phyloP scores from a whole-genome alignment of 768 basidiomycete species.

The Pulveroboletus sp. region DNA sequence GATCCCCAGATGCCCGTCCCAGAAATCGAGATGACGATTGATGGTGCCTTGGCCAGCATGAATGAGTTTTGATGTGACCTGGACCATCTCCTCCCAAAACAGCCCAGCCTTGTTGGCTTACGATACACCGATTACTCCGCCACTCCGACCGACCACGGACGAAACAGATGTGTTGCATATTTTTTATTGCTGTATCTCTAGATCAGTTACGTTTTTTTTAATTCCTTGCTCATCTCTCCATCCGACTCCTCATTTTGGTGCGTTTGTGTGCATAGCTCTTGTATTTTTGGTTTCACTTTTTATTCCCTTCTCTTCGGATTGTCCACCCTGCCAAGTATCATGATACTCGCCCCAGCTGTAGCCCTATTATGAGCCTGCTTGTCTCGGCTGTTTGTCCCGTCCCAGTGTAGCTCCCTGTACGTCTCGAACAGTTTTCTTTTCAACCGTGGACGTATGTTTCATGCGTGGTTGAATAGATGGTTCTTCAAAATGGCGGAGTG shows the following conservation, averaged over 20 bases:
- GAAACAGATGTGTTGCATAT: not conserved
- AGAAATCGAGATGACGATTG: conserved; percentile 17
- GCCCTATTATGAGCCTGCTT: not conserved
- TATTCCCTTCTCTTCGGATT: not conserved
- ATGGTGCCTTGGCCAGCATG: conserved; percentile 7
- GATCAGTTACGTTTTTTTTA: not conserved
- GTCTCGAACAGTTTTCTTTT: not conserved
- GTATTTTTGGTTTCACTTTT: not conserved
- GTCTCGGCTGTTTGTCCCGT: not conserved
- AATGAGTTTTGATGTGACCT: conserved; percentile 6
- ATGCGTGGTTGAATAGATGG: too few species aligned
- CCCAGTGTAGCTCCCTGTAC: not conserved
- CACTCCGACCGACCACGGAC: not conserved
- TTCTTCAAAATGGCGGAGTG: too few species aligned
- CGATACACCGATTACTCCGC: not conserved
- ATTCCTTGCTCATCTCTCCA: not conserved
- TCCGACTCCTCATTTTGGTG: not conserved
- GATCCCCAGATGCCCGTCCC: conserved; percentile 1
- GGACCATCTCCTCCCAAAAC: not conserved
- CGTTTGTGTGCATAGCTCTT: not conserved
- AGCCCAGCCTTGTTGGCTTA: not conserved
- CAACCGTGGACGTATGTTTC: too few species aligned
- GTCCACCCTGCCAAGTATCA: too few species aligned
- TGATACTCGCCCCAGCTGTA: not conserved
- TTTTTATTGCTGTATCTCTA: conserved; percentile 5